These are phyloP conservation scores for Cunninghamia lanceolata DNA, from an alignment of 75 land plant species.

Conservation along the genomic window DNA sequence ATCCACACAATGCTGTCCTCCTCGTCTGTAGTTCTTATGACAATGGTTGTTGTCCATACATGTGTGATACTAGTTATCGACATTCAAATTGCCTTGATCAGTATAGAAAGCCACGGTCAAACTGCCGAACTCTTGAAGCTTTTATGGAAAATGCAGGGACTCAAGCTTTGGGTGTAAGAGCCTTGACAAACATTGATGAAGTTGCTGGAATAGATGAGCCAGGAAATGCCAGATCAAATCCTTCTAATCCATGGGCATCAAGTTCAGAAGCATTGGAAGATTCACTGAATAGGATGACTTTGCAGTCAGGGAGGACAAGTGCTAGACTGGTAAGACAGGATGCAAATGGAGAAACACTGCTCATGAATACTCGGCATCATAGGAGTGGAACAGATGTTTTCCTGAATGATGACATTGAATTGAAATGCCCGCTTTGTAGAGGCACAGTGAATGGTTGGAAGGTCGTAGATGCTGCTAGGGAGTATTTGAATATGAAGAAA, in stretches of 20 bases:
- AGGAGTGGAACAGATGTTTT: background rate
- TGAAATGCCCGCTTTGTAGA: conserved; percentile 77
- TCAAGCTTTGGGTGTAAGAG: background rate
- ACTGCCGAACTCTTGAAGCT: conserved; percentile 1
- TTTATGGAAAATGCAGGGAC: background rate
- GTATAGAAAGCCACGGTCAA: conserved; percentile 34
- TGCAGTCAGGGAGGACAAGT: conserved; percentile 7
- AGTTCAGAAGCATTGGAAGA: conserved; percentile 6
- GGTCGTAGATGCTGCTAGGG: conserved; percentile 59
- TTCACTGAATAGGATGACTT: background rate
- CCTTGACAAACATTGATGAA: conserved; percentile 3
- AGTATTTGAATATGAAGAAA: conserved; percentile 51
- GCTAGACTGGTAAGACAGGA: background rate
- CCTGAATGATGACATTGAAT: conserved; percentile 6
- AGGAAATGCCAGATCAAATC: background rate
- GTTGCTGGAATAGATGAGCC: background rate
- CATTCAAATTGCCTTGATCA: conserved; percentile 86
- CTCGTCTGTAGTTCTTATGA: conserved; percentile 68
- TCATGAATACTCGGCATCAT: background rate
- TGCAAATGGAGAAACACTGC: background rate
- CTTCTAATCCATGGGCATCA: background rate
- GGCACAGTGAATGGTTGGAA: conserved; percentile 62
- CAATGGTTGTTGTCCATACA: conserved; percentile 75
- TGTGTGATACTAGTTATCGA: conserved; percentile 83
- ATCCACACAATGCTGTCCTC: conserved; percentile 88